A percentile compares a stretch with the other conserved stretches of the same genome.
Conservation (phyloP, 2,329 filamentous ascomycete species). For the Venturia asperata region DNA sequence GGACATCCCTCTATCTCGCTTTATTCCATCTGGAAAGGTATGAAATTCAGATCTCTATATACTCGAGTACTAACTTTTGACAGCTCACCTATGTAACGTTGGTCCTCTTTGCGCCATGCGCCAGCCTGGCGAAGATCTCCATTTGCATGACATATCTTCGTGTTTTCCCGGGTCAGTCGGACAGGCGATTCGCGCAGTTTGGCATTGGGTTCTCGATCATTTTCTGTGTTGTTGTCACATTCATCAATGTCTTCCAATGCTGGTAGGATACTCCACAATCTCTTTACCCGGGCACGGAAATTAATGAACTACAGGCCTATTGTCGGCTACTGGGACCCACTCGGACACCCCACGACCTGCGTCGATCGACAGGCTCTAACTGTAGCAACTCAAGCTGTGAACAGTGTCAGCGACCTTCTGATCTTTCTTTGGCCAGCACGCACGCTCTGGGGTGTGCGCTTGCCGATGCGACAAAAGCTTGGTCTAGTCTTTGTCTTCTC, state of each 20-base stretch:
- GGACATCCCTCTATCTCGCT: not conserved
- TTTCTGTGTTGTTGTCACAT: slow-evolving; percentile 11
- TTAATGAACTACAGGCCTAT: slow-evolving; percentile 10
- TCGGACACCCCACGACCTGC: slow-evolving; percentile 20
- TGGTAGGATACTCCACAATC: slow-evolving; percentile 1
- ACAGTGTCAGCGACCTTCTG: slow-evolving; percentile 30
- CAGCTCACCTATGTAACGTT: slow-evolving; percentile 17
- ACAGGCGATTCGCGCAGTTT: slow-evolving; percentile 15
- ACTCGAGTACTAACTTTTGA: not conserved
- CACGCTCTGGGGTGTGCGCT: slow-evolving; percentile 26
- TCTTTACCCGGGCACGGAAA: not conserved
- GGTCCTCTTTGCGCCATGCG: slow-evolving; percentile 18
- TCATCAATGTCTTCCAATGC: slow-evolving; percentile 19
- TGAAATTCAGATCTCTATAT: not conserved
- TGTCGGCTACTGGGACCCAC: slow-evolving; percentile 4
- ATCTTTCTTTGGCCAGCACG: slow-evolving; percentile 31
- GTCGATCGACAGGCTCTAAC: slow-evolving; percentile 26
- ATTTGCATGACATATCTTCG: slow-evolving; percentile 20
- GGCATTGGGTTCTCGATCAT: slow-evolving; percentile 17
- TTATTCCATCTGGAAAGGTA: slow-evolving; percentile 15
- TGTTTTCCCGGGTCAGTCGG: slow-evolving; percentile 14
- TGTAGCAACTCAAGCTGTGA: slow-evolving; percentile 27
- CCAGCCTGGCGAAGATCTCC: slow-evolving; percentile 19
- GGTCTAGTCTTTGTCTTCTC: slow-evolving; percentile 30
- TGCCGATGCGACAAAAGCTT: slow-evolving; percentile 27